Base-by-base conservation (phyloP, 2,329 filamentous ascomycete species). In the Colletotrichum chrysophilum region DNA sequence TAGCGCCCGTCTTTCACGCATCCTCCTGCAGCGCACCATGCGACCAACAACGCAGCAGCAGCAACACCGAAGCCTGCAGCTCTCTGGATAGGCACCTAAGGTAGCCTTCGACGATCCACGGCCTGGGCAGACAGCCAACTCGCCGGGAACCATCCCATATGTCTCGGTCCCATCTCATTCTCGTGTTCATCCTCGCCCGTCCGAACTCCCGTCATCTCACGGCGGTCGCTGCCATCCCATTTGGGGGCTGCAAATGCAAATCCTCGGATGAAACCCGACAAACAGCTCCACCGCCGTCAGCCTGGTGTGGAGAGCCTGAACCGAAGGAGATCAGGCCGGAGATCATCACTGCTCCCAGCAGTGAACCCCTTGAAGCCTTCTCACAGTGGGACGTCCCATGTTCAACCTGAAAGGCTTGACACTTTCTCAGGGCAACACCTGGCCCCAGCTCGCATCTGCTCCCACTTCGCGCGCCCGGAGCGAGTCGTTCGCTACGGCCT, bases 231-330 rank as follows among this genome's bases (percentile, higher is more conserved):
- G 56, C 16, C 36, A 34, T 73, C 64, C 24, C 65, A 68, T 24
- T 67, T 52, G 64, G 56, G 64, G 64, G 56, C 64, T 58, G 43
- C 62, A 48, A 73, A 28, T 61, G 70, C 69, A 67, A 73, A 52
- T 75, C 48, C 64, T 75, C 70, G 64, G 73, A 69, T 73, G 73
- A 68, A 75, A 68, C 48, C 70, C 70, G 70, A 75, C 56, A 24
- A 55, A 16, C 9, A 48, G 13, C 38, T 21, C 73, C 73, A 73
- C 64, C 34, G 26, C n/a, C 64, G 64, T 60, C 56, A 21, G 28
- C 61, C 14, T 66, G 13, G 55, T 32, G 28, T 36, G 66, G 66
- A 18, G 61, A 34, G 32, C 68, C 72, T 75, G 55, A 66, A n/a
- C 73, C 28, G 56, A 64, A 24, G 58, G 64, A 58, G 55, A 73